Percentiles rank a stretch among this genome's conserved stretches.
phyloP scores from a whole-genome alignment of 352 stramenopile species.

The Phytophthora hybrid region DNA sequence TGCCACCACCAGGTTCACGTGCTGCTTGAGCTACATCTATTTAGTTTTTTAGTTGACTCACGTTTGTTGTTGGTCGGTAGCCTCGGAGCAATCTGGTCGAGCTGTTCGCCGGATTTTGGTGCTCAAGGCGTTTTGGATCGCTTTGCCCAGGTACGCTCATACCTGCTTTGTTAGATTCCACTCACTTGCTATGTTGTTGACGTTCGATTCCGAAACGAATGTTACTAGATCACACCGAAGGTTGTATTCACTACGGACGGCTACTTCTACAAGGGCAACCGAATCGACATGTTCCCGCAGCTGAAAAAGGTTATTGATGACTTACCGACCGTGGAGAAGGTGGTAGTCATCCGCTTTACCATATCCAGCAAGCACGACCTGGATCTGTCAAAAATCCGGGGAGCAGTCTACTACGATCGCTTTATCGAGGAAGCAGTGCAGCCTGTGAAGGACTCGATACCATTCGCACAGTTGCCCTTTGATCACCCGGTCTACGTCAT shows the following conservation, averaged over 20 bases:
- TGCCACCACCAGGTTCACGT: conserved; percentile 52
- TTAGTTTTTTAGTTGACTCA: neutral
- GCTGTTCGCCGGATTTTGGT: conserved; percentile 90
- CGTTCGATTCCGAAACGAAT: neutral
- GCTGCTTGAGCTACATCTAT: neutral
- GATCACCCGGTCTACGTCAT: conserved; percentile 91
- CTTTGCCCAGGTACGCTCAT: conserved; percentile 63
- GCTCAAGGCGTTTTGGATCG: conserved; percentile 82
- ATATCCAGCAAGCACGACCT: conserved; percentile 61
- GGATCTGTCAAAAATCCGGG: conserved; percentile 64
- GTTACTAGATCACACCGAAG: conserved; percentile 68
- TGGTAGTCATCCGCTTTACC: conserved; percentile 76
- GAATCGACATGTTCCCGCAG: conserved; percentile 68
- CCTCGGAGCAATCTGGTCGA: conserved; percentile 77
- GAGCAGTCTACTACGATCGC: conserved; percentile 61
- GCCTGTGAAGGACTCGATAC: conserved; percentile 44
- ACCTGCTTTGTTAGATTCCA: neutral
- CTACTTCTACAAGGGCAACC: conserved; percentile 83
- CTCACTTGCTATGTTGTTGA: neutral
- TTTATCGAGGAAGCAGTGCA: conserved; percentile 46
- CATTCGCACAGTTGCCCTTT: conserved; percentile 81
- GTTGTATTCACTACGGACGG: conserved; percentile 79
- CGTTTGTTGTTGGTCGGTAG: conserved; percentile 2
- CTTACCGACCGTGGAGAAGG: conserved; percentile 68
- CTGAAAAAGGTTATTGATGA: conserved; percentile 69